These are phyloP conservation scores for Podospora pseudoanserina DNA, from an alignment of 495 filamentous ascomycete genomes.

Conservation along the genomic window DNA sequence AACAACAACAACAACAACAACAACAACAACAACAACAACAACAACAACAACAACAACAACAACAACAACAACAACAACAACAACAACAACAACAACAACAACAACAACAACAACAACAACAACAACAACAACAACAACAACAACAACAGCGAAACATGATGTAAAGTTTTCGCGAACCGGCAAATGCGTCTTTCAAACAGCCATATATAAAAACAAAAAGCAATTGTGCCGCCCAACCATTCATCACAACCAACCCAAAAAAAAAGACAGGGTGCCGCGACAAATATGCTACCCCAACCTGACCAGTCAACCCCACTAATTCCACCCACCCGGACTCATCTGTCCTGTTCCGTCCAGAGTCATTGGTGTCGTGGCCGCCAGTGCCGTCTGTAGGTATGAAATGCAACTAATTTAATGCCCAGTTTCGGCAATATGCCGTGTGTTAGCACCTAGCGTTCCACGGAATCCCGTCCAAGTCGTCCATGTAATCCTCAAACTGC, in stretches of 20 bases:
- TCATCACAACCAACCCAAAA: neutral
- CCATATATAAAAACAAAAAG: neutral
- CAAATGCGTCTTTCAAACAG: neutral
- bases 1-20: neutral
- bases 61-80: neutral
- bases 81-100: neutral
- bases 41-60: neutral
- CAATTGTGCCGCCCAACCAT: neutral
- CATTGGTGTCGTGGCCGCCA: slow-evolving; percentile 1
- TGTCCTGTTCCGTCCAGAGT: neutral
- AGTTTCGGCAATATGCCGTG: neutral
- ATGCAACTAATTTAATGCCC: neutral
- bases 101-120: neutral
- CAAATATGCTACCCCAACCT: neutral
- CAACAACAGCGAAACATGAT: neutral
- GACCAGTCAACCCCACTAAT: neutral
- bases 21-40: neutral
- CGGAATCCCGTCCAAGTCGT: slow-evolving; percentile 36
- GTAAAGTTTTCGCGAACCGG: neutral
- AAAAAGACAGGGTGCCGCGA: neutral
- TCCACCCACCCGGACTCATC: neutral
- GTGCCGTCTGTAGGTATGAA: slow-evolving; percentile 1
- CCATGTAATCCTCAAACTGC: slow-evolving; percentile 33
- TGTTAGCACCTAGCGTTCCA: slow-evolving; percentile 29
- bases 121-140: neutral